Evolutionary conservation across 2,329 filamentous ascomycete genomes (phyloP).

Genomic region (Aulographum hederae): DNA sequence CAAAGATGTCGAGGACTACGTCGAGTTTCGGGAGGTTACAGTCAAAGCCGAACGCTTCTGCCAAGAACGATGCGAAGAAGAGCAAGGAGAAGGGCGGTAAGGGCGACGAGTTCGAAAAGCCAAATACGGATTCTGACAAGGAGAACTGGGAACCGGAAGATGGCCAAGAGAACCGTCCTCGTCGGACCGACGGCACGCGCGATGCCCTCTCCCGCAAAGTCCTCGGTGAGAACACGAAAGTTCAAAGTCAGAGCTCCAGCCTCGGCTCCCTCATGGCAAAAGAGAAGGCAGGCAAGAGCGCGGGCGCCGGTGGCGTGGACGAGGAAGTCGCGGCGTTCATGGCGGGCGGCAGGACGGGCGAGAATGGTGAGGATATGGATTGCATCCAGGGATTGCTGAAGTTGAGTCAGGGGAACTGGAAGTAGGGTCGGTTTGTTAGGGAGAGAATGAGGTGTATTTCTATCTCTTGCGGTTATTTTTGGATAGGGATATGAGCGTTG

Average conservation of each 20-base stretch:
- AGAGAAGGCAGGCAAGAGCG: slow-evolving; percentile 10
- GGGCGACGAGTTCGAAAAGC: slow-evolving; percentile 28
- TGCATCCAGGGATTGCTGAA: slow-evolving; percentile 79
- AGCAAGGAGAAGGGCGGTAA: slow-evolving; percentile 13
- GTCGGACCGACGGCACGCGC: slow-evolving; percentile 11
- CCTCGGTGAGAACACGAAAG: slow-evolving; percentile 27
- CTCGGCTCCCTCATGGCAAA: slow-evolving; percentile 17
- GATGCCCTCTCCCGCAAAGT: slow-evolving; percentile 12
- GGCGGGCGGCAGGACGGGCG: slow-evolving; percentile 42
- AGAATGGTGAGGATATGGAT: slow-evolving; percentile 49
- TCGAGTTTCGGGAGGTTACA: not conserved
- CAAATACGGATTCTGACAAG: slow-evolving; percentile 70
- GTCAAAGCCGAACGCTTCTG: not conserved
- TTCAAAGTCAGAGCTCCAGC: slow-evolving; percentile 19
- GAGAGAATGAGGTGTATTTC: too few relatives aligned
- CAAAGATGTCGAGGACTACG: not conserved
- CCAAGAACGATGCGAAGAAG: slow-evolving; percentile 5
- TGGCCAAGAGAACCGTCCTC: slow-evolving; percentile 13
- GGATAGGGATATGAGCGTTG: too few relatives aligned
- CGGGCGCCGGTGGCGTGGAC: slow-evolving; percentile 23
- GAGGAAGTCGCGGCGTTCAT: slow-evolving; percentile 60
- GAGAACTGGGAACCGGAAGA: slow-evolving; percentile 60
- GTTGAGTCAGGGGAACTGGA: slow-evolving; percentile 84
- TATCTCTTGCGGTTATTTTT: too few relatives aligned
- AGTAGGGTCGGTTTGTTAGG: too few relatives aligned